Conservation (phyloP, 768 basidiomycete species). For the Rhodotorula babjevae region DNA sequence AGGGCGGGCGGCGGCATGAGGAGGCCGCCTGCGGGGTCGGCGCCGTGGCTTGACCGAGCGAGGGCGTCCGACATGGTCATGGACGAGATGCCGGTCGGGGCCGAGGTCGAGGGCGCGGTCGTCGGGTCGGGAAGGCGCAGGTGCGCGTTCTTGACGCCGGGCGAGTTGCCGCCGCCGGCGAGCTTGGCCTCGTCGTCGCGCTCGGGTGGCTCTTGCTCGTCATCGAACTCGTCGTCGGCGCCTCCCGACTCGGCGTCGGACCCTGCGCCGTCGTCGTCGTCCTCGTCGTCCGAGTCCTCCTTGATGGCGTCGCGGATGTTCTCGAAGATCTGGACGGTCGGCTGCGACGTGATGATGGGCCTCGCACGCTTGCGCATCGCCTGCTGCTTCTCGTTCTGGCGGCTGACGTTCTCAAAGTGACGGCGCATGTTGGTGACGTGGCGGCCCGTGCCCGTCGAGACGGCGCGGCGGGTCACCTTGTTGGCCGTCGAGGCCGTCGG, state of each 20-base stretch:
- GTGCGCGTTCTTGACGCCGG: not conserved
- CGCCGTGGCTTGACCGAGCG: conserved; percentile 48
- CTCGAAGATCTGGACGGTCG: conserved; percentile 53
- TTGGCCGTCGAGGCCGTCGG: conserved; percentile 27
- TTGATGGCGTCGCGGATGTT: conserved; percentile 85
- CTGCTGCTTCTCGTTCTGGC: conserved; percentile 49
- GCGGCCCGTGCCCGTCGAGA: conserved; percentile 12
- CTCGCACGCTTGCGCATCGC: conserved; percentile 70
- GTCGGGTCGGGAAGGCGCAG: not conserved
- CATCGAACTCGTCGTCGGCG: conserved; percentile 62
- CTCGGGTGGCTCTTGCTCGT: conserved; percentile 39
- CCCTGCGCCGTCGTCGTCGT: too few species aligned
- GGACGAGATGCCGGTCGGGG: not conserved
- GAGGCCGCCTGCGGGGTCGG: not conserved
- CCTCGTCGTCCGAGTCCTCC: conserved; percentile 56
- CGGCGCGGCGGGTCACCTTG: conserved; percentile 18
- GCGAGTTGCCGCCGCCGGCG: not conserved
- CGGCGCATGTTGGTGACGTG: conserved; percentile 60
- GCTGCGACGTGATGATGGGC: conserved; percentile 81
- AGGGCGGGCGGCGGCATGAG: not conserved
- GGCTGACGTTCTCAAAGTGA: conserved; percentile 52
- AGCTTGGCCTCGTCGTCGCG: conserved; percentile 49
- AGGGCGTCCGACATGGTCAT: conserved; percentile 49
- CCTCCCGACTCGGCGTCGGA: conserved; percentile 47
- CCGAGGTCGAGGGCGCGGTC: not conserved